A percentile compares a stretch with the other conserved stretches of the same genome.
Evolutionary conservation across 345 rosid species (phyloP).

Genomic region (Nasturtium officinale): DNA sequence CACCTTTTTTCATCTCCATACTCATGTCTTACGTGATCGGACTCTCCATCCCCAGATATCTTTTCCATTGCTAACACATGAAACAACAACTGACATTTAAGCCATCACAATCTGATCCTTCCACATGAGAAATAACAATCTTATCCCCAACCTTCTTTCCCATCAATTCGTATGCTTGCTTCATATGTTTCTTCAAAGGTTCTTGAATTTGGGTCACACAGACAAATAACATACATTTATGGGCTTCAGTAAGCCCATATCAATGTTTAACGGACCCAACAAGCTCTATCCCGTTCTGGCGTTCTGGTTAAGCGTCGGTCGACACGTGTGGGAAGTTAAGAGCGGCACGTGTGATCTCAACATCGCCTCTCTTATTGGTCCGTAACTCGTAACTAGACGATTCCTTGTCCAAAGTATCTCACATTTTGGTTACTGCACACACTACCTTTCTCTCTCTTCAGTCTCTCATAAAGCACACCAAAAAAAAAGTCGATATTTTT

Average conservation of each 20-base stretch:
- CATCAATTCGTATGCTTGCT: background rate
- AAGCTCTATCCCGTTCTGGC: background rate
- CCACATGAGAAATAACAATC: background rate
- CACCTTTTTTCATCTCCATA: background rate
- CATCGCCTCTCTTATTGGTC: constrained; percentile 29
- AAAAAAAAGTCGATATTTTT: constrained; percentile 14
- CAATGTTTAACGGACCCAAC: background rate
- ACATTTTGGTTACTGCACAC: constrained; percentile 19
- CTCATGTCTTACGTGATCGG: constrained; percentile 9
- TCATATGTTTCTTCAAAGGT: background rate
- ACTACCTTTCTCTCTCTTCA: constrained; percentile 35
- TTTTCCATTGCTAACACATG: background rate
- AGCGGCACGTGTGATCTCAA: constrained; percentile 36
- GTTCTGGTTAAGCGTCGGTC: constrained; percentile 53
- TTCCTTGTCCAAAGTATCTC: constrained; percentile 41
- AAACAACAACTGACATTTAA: background rate
- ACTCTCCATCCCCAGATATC: background rate
- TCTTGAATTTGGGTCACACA: background rate
- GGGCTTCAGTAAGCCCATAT: constrained; percentile 19
- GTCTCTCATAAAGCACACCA: constrained; percentile 39
- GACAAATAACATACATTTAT: background rate
- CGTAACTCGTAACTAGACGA: constrained; percentile 26
- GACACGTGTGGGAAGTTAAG: constrained; percentile 56
- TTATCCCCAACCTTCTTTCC: background rate
- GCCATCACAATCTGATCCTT: background rate